These are phyloP conservation scores for Apiospora marii DNA, from an alignment of 2,329 filamentous ascomycete species.

Conservation along the genomic window DNA sequence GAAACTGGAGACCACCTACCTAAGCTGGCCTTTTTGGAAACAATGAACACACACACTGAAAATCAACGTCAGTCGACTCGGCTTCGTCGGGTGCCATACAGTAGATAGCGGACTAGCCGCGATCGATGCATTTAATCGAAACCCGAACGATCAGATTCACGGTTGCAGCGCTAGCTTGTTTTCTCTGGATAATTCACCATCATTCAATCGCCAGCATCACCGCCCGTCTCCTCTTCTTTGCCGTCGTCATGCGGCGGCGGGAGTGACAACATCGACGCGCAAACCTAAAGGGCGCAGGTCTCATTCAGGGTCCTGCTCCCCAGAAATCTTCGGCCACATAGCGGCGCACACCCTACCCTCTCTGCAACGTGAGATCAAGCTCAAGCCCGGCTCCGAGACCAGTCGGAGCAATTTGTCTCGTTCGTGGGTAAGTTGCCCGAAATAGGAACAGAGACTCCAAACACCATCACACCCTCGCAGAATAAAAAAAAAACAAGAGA, in stretches of 20 bases:
- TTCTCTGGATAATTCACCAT: neutral
- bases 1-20: neutral
- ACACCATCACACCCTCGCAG: neutral
- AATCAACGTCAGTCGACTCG: neutral
- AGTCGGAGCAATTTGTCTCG: neutral
- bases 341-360: neutral
- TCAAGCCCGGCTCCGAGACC: conserved; percentile 8
- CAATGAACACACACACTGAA: neutral
- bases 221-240: neutral
- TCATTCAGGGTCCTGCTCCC: neutral
- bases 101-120: neutral
- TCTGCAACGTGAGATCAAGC: neutral
- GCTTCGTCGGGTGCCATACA: neutral
- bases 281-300: neutral
- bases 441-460: neutral
- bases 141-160: neutral
- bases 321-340: neutral
- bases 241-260: neutral
- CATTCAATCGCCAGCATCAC: neutral
- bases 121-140: conserved; percentile 4
- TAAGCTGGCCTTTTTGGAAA: neutral
- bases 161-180: neutral
- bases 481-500: neutral
- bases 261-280: conserved; percentile 6
- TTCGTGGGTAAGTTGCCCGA: neutral